Conservation (phyloP, 2,329 filamentous ascomycete genomes). For the Neurospora sp. region DNA sequence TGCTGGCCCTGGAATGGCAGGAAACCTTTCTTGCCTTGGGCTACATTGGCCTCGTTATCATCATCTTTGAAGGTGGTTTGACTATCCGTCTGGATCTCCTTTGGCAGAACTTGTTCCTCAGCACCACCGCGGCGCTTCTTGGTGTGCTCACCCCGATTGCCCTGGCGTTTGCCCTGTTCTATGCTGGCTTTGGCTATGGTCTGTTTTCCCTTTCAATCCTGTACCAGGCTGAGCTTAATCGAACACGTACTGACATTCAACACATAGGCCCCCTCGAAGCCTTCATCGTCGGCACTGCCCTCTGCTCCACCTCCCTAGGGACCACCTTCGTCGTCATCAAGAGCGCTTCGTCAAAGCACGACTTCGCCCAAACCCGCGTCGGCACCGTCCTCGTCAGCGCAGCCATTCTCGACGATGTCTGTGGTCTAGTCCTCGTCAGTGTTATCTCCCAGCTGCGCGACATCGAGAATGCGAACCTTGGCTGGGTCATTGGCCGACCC, state of each 20-base stretch:
- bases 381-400: constrained; percentile 58
- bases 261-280: constrained; percentile 33
- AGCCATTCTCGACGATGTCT: constrained; percentile 75
- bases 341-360: constrained; percentile 24
- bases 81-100: constrained; percentile 35
- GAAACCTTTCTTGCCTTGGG: constrained; percentile 35
- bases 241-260: constrained; percentile 32
- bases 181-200: constrained; percentile 31
- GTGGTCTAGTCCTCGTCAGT: constrained; percentile 67
- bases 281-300: constrained; percentile 62
- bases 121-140: constrained; percentile 29
- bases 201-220: not conserved
- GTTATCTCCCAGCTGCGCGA: constrained; percentile 57
- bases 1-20: constrained; percentile 32
- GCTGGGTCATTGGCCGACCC: constrained; percentile 18
- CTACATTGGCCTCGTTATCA: constrained; percentile 37
- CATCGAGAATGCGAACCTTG: constrained; percentile 16
- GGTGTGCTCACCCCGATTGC: constrained; percentile 37
- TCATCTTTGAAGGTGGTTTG: constrained; percentile 39
- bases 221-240: too few species aligned
- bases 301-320: constrained; percentile 66
- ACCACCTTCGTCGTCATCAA: constrained; percentile 51
- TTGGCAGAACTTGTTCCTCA: constrained; percentile 32
- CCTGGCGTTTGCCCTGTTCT: constrained; percentile 32
- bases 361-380: constrained; percentile 32